phyloP scores from a whole-genome alignment of 495 filamentous ascomycete genomes.

The Staphylotrichum longicolle region DNA sequence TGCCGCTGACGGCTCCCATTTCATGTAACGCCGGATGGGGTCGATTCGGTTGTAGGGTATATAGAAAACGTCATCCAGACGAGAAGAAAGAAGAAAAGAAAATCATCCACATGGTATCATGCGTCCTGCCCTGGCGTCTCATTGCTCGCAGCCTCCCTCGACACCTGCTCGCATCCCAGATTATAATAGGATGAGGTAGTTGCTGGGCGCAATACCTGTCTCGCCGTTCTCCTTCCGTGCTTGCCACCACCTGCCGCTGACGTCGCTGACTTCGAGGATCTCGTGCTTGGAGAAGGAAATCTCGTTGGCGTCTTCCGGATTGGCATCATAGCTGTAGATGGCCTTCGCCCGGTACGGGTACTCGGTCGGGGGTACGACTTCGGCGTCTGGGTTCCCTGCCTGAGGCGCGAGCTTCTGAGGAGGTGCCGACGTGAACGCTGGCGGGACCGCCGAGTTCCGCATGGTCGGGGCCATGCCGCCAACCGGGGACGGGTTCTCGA shows the following conservation, averaged over 20 bases:
- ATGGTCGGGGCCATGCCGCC: constrained; percentile 58
- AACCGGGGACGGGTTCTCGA: constrained; percentile 93
- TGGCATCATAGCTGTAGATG: constrained; percentile 98
- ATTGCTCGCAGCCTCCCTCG: background rate
- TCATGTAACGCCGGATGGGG: constrained; percentile 25
- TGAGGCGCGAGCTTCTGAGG: constrained; percentile 35
- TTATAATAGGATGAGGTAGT: constrained; percentile 95
- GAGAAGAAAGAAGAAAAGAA: constrained; percentile 19
- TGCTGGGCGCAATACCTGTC: constrained; percentile 95
- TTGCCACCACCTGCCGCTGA: constrained; percentile 98
- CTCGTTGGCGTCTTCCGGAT: constrained; percentile 94
- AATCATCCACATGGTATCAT: constrained; percentile 35
- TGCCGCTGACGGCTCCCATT: constrained; percentile 9
- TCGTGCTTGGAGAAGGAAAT: constrained; percentile 97
- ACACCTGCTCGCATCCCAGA: constrained; percentile 25
- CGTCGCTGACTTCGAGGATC: constrained; percentile 93
- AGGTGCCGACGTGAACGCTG: constrained; percentile 36
- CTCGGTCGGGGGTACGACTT: constrained; percentile 79
- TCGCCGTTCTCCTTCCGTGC: constrained; percentile 92
- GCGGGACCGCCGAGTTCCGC: constrained; percentile 39
- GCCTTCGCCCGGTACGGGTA: constrained; percentile 97
- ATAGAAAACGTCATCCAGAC: constrained; percentile 32
- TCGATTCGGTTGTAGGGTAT: constrained; percentile 33
- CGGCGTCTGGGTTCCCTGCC: constrained; percentile 46
- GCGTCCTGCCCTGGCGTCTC: constrained; percentile 19